These are phyloP conservation scores for Xylaria sp. DNA, from an alignment of 2,329 filamentous ascomycete species.

Conservation along the genomic window DNA sequence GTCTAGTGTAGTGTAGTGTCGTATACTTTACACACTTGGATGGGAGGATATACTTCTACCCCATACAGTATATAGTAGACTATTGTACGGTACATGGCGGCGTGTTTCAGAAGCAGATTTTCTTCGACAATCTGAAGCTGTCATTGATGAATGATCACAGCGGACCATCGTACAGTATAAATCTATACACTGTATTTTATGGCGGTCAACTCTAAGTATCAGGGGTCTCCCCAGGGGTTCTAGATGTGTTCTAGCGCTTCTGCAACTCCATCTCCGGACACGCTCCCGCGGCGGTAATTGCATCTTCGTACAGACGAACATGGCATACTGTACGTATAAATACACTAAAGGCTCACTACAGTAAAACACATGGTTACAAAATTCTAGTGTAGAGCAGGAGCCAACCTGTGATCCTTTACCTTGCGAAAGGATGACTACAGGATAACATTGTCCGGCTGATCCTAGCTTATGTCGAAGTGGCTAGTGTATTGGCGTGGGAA, in stretches of 20 bases:
- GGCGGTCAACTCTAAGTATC: constrained; percentile 21
- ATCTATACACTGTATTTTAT: constrained; percentile 8
- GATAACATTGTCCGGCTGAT: neutral
- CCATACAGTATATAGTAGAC: neutral
- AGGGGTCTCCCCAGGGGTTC: constrained; percentile 10
- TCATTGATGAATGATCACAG: constrained; percentile 17
- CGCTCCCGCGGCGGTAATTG: constrained; percentile 17
- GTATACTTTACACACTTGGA: constrained; percentile 2
- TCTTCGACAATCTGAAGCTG: constrained; percentile 8
- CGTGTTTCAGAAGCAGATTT: constrained; percentile 22
- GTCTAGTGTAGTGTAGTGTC: neutral
- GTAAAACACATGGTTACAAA: neutral
- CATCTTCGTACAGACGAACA: constrained; percentile 2
- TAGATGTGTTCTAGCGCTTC: constrained; percentile 26
- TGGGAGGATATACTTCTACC: neutral
- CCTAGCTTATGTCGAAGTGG: neutral
- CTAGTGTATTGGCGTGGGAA: neutral
- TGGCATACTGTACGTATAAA: neutral
- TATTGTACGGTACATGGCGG: constrained; percentile 4
- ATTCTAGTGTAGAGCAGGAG: neutral
- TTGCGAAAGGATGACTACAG: neutral
- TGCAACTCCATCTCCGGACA: neutral
- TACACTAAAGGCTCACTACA: neutral
- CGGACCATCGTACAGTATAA: neutral
- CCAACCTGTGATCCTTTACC: neutral